Evolutionary conservation across 2,329 filamentous ascomycete genomes (phyloP), one percentile per base, ranked within the genome.

Genomic region (Didymella lethalis): DNA sequence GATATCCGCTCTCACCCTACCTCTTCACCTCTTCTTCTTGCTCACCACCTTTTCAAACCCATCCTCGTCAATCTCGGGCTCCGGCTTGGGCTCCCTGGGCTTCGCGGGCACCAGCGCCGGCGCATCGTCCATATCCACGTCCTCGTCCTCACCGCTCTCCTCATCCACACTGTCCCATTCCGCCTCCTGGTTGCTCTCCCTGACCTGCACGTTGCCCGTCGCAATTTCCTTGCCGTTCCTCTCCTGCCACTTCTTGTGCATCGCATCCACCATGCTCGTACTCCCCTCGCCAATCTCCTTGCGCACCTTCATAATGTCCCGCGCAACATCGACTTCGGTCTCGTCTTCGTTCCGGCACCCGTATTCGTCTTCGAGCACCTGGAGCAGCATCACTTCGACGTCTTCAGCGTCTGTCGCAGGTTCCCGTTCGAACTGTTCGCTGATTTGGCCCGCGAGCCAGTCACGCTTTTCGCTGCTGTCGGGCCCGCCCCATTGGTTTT

Each of bases 281-380:
- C 88, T 83, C 16, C 90, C 90, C 62, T 85, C 83, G 57, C 83
- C 81, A 69, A 88, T 87, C 72, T 90, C 84, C 58, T 82, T 81
- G 69, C 88, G 83, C 63, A 94, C 79, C 51, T 83, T 82, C 75
- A 96, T 79, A 58, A 98, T 91, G 68, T 88, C 83, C 58, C 83
- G 81, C 10, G 93, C 93, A 7, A 96, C 86, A 55, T 89, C 85
- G 52, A 85, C 87, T 32, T 88, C 90, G 47, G 89, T 94, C 68
- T 93, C 93, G 77, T 99, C 95, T 71, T 98, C 95, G 28, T 97
- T 86, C 56, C 91, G 89, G 54, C 95, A 90, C 71, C 97, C 93
- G 72, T 98, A 99, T 78, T 99, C 95, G 80, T 98, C 95, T 63
- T 90, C 85, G 90, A 98, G 95, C 61, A 97, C 88, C 71, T 97